Evolutionary conservation across 2,329 filamentous ascomycete species (phyloP).

Genomic region (Aureobasidium sp.): DNA sequence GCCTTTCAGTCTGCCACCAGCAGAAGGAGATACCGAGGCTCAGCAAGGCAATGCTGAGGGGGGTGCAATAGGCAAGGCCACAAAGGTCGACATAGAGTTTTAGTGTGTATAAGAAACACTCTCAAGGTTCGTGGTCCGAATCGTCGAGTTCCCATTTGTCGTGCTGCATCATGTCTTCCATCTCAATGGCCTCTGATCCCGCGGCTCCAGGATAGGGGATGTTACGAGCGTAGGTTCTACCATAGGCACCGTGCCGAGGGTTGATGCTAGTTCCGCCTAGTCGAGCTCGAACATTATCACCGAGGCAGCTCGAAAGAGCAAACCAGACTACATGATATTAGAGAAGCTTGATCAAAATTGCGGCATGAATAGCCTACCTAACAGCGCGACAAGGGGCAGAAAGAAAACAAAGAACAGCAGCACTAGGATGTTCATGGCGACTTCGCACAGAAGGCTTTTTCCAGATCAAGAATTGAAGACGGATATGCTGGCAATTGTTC

Average conservation of each 20-base stretch:
- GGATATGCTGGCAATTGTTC: neutral
- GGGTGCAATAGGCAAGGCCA: conserved; percentile 30
- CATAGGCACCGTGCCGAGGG: conserved; percentile 40
- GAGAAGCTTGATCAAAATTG: neutral
- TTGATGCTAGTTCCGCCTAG: conserved; percentile 34
- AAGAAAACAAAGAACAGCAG: conserved; percentile 13
- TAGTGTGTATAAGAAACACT: conserved; percentile 27
- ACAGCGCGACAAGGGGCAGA: conserved; percentile 11
- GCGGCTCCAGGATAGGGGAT: conserved; percentile 44
- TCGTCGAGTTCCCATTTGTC: conserved; percentile 18
- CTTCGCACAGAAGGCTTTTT: neutral
- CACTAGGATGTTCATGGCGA: conserved; percentile 5
- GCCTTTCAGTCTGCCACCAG: conserved; percentile 80
- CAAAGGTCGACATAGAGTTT: conserved; percentile 67
- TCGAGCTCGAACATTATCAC: conserved; percentile 41
- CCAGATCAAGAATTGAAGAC: neutral
- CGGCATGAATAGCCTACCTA: conserved; percentile 6
- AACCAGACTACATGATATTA: conserved; percentile 34
- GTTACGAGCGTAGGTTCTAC: conserved; percentile 46
- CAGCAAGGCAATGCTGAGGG: conserved; percentile 38
- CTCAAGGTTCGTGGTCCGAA: conserved; percentile 10
- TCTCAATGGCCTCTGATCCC: conserved; percentile 54
- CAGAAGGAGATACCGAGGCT: conserved; percentile 63
- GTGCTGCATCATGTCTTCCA: conserved; percentile 49
- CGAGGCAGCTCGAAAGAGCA: conserved; percentile 47